A percentile compares a stretch with the other conserved stretches of the same genome.
Evolutionary conservation across 2,329 filamentous ascomycete species (phyloP).

Genomic region (Nemania abortiva): DNA sequence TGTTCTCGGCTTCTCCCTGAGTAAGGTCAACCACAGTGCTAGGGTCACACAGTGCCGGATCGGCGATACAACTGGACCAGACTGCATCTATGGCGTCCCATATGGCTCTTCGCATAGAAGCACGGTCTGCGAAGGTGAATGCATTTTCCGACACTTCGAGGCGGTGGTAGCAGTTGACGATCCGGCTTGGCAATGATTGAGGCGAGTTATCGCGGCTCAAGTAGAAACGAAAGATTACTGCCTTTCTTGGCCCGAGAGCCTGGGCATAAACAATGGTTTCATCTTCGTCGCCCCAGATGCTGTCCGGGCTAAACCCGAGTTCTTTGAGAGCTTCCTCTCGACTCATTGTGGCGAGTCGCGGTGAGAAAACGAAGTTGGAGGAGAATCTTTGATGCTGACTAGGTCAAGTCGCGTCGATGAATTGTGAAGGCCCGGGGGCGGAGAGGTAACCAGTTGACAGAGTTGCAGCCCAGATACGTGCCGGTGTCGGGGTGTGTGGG

Average conservation of each 20-base stretch:
- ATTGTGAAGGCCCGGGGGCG: too few species aligned
- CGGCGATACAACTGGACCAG: neutral
- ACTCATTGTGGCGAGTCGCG: too few species aligned
- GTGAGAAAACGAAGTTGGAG: too few species aligned
- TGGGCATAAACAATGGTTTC: neutral
- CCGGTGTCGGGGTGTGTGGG: too few species aligned
- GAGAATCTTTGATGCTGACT: too few species aligned
- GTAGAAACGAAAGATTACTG: neutral
- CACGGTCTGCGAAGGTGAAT: neutral
- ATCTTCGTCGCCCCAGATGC: neutral
- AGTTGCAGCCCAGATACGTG: too few species aligned
- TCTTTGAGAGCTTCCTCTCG: too few species aligned
- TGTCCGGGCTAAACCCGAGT: too few species aligned
- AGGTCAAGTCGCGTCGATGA: too few species aligned
- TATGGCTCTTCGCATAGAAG: neutral
- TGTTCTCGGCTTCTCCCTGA: too few species aligned
- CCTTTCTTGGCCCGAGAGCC: neutral
- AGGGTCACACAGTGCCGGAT: neutral
- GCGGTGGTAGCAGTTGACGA: neutral
- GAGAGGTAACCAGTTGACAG: too few species aligned
- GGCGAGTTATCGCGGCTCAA: neutral
- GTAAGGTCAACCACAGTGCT: neutral
- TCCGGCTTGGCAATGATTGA: neutral
- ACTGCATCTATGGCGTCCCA: neutral
- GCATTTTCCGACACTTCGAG: neutral